Evolutionary conservation across 805 yeast genomes (phyloP).

Genomic region (Candida quercuum): DNA sequence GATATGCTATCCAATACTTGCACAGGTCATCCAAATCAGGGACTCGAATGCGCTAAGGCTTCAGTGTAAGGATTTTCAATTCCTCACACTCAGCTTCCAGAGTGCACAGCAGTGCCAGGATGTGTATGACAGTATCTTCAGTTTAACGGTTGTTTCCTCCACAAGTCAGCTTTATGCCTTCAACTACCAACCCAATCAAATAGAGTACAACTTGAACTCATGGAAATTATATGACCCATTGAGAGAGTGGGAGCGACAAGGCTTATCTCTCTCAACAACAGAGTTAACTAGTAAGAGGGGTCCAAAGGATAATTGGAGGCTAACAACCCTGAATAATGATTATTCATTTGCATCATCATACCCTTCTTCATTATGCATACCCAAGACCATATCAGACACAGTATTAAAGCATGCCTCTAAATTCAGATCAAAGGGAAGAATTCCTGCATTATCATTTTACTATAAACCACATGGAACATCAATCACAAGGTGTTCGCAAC

Average conservation of each 20-base stretch:
- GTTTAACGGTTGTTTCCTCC: slow-evolving; percentile 51
- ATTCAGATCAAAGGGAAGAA: slow-evolving; percentile 77
- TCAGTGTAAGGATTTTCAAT: slow-evolving; percentile 81
- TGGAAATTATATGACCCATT: slow-evolving; percentile 67
- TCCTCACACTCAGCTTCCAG: slow-evolving; percentile 68
- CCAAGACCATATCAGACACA: slow-evolving; percentile 73
- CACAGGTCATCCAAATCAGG: slow-evolving; percentile 32
- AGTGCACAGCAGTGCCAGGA: slow-evolving; percentile 56
- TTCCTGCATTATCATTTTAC: slow-evolving; percentile 78
- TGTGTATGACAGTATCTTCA: slow-evolving; percentile 67
- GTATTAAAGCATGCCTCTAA: slow-evolving; percentile 79
- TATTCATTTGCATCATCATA: slow-evolving; percentile 72
- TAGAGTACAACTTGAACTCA: slow-evolving; percentile 59
- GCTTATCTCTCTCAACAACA: slow-evolving; percentile 31
- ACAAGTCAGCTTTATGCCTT: slow-evolving; percentile 72
- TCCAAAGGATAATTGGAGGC: slow-evolving; percentile 52
- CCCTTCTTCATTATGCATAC: slow-evolving; percentile 65
- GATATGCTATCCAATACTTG: slow-evolving; percentile 86
- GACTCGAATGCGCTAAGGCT: slow-evolving; percentile 54
- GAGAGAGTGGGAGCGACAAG: slow-evolving; percentile 72
- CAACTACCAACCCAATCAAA: slow-evolving; percentile 66
- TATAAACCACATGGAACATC: slow-evolving; percentile 67
- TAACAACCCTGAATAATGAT: slow-evolving; percentile 55
- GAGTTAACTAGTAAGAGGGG: slow-evolving; percentile 10
- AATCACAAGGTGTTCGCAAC: slow-evolving; percentile 88